These are phyloP conservation scores for Penicillium decumbens DNA, from an alignment of 2,329 filamentous ascomycete species.

Conservation along the genomic window DNA sequence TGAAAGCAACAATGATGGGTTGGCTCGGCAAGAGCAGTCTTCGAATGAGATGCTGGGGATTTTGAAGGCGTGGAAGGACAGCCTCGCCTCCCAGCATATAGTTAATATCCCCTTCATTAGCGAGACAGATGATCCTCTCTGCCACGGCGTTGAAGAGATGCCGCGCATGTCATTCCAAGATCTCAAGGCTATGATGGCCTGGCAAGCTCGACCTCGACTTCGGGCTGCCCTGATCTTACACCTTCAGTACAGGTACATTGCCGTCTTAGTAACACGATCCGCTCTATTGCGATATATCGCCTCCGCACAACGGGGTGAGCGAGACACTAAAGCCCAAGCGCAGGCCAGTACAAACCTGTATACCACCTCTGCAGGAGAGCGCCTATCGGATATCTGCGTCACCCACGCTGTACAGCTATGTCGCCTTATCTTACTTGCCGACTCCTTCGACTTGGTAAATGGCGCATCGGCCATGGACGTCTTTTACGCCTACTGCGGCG, in stretches of 20 bases:
- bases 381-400: constrained; percentile 18
- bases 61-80: constrained; percentile 2
- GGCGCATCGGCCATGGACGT: constrained; percentile 34
- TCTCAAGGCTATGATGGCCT: constrained; percentile 6
- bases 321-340: neutral
- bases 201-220: constrained; percentile 5
- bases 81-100: constrained; percentile 1
- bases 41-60: constrained; percentile 1
- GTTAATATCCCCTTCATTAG: constrained; percentile 5
- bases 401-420: constrained; percentile 33
- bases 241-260: constrained; percentile 8
- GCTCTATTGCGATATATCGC: constrained; percentile 4
- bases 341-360: constrained; percentile 1
- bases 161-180: constrained; percentile 6
- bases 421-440: constrained; percentile 31
- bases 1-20: constrained; percentile 1
- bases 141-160: constrained; percentile 1
- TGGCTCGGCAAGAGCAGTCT: constrained; percentile 9
- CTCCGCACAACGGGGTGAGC: neutral
- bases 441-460: constrained; percentile 31
- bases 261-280: constrained; percentile 4
- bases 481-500: constrained; percentile 36
- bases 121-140: constrained; percentile 5
- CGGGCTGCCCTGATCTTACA: constrained; percentile 5
- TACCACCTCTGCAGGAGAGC: neutral